These are phyloP conservation scores for Gomphus sp. DNA, from an alignment of 1,284 basidiomycete genomes.

Conservation along the genomic window DNA sequence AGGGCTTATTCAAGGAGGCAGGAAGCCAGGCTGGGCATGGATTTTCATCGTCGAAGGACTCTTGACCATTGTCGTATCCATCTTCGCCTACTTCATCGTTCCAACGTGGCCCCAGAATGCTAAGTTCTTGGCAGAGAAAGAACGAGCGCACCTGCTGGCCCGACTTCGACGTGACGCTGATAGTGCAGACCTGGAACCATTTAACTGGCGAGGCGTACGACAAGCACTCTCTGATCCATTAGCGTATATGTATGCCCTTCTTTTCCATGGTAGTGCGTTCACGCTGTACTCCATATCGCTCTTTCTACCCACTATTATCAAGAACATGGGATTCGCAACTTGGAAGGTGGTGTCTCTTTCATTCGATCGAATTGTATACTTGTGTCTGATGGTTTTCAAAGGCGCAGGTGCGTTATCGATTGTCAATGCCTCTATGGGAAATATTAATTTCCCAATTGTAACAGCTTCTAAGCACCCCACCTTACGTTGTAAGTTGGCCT, in stretches of 20 bases:
- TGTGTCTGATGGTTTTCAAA: background rate
- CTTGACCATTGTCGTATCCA: conserved; percentile 38
- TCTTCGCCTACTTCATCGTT: conserved; percentile 44
- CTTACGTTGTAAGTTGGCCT: conserved; percentile 1
- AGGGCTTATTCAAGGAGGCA: conserved; percentile 49
- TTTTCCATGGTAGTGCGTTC: conserved; percentile 61
- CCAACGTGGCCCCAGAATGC: conserved; percentile 50
- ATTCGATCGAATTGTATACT: background rate
- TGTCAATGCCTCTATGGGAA: background rate
- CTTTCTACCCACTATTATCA: conserved; percentile 55
- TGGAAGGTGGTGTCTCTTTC: conserved; percentile 36
- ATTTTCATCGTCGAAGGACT: conserved; percentile 56
- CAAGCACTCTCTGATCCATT: conserved; percentile 50
- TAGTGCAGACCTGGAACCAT: conserved; percentile 37
- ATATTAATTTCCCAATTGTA: background rate
- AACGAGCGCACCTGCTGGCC: conserved; percentile 37
- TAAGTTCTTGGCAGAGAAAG: conserved; percentile 41
- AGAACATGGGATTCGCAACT: conserved; percentile 42
- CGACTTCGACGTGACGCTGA: conserved; percentile 46
- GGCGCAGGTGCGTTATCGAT: conserved; percentile 1
- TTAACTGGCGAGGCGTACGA: conserved; percentile 40
- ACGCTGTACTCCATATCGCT: conserved; percentile 45
- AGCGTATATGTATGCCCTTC: conserved; percentile 55
- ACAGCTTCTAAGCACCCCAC: conserved; percentile 7
- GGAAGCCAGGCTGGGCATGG: conserved; percentile 48